Evolutionary conservation across 768 basidiomycete genomes (phyloP).

Genomic region (Scleroderma citrinum): DNA sequence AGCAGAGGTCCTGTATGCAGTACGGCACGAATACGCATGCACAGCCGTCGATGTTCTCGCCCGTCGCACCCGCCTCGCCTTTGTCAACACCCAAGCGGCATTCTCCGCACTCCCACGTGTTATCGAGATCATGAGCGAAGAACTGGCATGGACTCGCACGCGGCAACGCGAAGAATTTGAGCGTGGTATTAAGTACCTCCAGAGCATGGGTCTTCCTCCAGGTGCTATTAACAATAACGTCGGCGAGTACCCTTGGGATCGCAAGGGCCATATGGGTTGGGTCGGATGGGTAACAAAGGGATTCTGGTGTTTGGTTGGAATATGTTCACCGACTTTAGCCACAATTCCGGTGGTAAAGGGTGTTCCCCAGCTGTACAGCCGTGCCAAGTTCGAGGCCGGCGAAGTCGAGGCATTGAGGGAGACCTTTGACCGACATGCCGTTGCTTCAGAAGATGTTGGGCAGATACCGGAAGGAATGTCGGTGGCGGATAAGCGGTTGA

Average conservation of each 20-base stretch:
- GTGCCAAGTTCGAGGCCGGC: conserved; percentile 50
- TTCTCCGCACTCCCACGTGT: conserved; percentile 81
- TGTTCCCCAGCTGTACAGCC: conserved; percentile 32
- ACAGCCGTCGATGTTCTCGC: conserved; percentile 93
- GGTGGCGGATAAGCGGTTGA: conserved; percentile 26
- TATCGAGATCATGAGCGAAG: conserved; percentile 85
- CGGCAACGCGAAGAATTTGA: conserved; percentile 57
- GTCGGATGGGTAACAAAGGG: conserved; percentile 14
- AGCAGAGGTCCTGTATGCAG: conserved; percentile 87
- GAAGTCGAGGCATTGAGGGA: conserved; percentile 39
- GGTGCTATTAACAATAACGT: conserved; percentile 33
- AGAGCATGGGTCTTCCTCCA: conserved; percentile 78
- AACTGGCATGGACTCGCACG: conserved; percentile 68
- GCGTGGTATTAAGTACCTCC: conserved; percentile 59
- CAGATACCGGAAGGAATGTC: conserved; percentile 5
- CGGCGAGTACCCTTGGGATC: conserved; percentile 10
- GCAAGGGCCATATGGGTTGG: conserved; percentile 11
- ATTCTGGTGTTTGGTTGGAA: conserved; percentile 20
- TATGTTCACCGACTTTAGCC: conserved; percentile 1
- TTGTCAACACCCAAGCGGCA: conserved; percentile 86
- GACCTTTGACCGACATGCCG: conserved; percentile 27
- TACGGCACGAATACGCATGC: conserved; percentile 84
- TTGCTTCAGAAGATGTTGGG: conserved; percentile 2
- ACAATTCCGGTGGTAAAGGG: neutral
- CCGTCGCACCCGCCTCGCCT: conserved; percentile 87